Base-by-base conservation (phyloP, 1,284 basidiomycete genomes). In the Irpex rosettiformis region DNA sequence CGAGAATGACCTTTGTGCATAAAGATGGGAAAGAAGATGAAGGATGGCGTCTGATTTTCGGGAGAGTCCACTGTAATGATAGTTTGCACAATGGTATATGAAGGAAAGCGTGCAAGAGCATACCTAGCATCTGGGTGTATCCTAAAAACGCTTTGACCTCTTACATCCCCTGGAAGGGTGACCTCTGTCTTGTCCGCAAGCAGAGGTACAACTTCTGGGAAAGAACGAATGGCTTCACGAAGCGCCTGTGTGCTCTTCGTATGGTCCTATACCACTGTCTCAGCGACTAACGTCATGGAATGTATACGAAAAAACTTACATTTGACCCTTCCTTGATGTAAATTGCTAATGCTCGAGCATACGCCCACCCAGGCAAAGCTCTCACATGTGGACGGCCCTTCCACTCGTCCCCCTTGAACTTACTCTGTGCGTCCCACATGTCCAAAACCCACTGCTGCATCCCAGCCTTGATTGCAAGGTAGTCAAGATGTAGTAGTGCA, bases 181-280 rank as follows among this genome's bases (percentile, higher is more conserved):
- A 89, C 79, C 16, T 94, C 92, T 10, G 91, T 79, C 72, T 93
- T 94, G 69, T 94, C 91, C 1, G 91, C 91, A 0, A 97, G 75
- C 5, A 94, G 77, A 0, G 88, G 85, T 0, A 94, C 81, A 4
- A 95, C 80, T 5, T 88, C 84, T 0, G 94, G 94, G 72, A 93
- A 96, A 0, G 82, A 80, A 13, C 80, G 69, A 11, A 95, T 83
- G 0, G 94, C 94, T 16, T 89, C 80, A 57, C 78, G 75, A 40
- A 97, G 76, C 0, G 88, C 91, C 30, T 74, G 73, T 0, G 86
- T 87, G 63, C 88, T 89, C 49, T 73, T 73, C n/a, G 75, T 73
- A 67, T 85, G 79, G 54, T 75, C 74, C 80, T 86, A 58, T 2
- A 25, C 16, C 51, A 27, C 5, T 27, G 18, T 7, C 33, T 24